These are phyloP conservation scores for Ogataea nakhonphanomensis DNA, from an alignment of 805 yeast genomes.

Conservation along the genomic window DNA sequence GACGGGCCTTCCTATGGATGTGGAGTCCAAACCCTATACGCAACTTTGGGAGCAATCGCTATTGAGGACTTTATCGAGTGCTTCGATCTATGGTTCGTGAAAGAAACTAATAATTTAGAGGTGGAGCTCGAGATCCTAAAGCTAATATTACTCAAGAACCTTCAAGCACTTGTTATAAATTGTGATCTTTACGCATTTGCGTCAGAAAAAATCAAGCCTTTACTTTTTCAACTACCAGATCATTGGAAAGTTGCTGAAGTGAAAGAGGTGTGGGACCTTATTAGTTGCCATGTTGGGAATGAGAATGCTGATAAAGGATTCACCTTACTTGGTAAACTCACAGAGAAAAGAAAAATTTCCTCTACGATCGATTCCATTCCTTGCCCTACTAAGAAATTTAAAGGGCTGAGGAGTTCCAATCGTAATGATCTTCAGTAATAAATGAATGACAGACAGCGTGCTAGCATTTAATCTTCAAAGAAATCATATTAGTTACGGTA, in stretches of 20 bases:
- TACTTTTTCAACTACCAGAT: slow-evolving; percentile 6
- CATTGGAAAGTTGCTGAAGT: slow-evolving; percentile 12
- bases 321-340: neutral
- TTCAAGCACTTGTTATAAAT: neutral
- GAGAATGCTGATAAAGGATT: slow-evolving; percentile 12
- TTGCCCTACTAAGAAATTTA: slow-evolving; percentile 12
- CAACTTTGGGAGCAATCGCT: slow-evolving; percentile 16
- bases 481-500: neutral
- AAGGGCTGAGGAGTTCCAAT: slow-evolving; percentile 20
- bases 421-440: slow-evolving; percentile 10
- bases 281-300: slow-evolving; percentile 15
- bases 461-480: too few species aligned
- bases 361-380: slow-evolving; percentile 3
- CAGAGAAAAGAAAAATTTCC: slow-evolving; percentile 14
- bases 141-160: slow-evolving; percentile 14
- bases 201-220: slow-evolving; percentile 11
- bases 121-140: slow-evolving; percentile 20
- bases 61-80: slow-evolving; percentile 18
- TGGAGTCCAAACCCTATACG: slow-evolving; percentile 13
- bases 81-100: slow-evolving; percentile 15
- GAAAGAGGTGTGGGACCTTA: slow-evolving; percentile 20
- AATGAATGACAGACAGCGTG: too few species aligned
- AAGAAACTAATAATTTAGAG: slow-evolving; percentile 2
- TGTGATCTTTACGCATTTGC: slow-evolving; percentile 8
- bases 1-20: slow-evolving; percentile 11